These are phyloP conservation scores for Novakomyces olei DNA, from an alignment of 805 yeast species.

Conservation along the genomic window DNA sequence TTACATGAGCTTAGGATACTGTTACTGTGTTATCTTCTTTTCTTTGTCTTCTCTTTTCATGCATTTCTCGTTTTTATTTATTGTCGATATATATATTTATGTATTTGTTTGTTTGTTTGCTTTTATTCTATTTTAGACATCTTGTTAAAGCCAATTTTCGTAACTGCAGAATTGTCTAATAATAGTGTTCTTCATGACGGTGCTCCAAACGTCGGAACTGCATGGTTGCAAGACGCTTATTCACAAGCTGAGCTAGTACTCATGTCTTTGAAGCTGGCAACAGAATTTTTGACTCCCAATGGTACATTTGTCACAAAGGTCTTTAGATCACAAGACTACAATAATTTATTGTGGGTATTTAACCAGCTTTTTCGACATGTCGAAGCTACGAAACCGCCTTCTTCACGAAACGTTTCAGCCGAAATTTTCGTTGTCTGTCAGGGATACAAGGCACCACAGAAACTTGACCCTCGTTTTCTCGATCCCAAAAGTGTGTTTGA, in stretches of 20 bases:
- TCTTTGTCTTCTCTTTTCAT: not conserved
- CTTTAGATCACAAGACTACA: conserved; percentile 96
- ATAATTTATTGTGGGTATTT: conserved; percentile 92
- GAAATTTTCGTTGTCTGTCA: conserved; percentile 95
- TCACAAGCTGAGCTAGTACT: conserved; percentile 90
- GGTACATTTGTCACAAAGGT: conserved; percentile 93
- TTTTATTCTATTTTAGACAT: too few relatives aligned
- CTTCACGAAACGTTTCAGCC: conserved; percentile 96
- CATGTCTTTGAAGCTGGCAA: conserved; percentile 84
- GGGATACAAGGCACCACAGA: conserved; percentile 90
- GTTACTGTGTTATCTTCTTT: not conserved
- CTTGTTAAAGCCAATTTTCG: too few relatives aligned
- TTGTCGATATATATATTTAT: not conserved
- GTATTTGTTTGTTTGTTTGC: not conserved
- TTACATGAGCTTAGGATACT: conserved; percentile 21
- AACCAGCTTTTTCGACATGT: conserved; percentile 88
- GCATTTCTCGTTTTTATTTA: not conserved
- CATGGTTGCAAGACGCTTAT: conserved; percentile 99
- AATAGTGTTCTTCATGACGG: conserved; percentile 85
- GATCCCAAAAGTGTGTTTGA: conserved; percentile 90
- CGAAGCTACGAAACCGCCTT: conserved; percentile 97
- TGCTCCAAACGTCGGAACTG: conserved; percentile 98
- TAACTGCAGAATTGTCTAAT: too few relatives aligned
- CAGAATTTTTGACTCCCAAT: conserved; percentile 70
- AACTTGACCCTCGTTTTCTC: conserved; percentile 72